phyloP scores from a whole-genome alignment of 306 rosid genomes.

The Inga leiocalycina region DNA sequence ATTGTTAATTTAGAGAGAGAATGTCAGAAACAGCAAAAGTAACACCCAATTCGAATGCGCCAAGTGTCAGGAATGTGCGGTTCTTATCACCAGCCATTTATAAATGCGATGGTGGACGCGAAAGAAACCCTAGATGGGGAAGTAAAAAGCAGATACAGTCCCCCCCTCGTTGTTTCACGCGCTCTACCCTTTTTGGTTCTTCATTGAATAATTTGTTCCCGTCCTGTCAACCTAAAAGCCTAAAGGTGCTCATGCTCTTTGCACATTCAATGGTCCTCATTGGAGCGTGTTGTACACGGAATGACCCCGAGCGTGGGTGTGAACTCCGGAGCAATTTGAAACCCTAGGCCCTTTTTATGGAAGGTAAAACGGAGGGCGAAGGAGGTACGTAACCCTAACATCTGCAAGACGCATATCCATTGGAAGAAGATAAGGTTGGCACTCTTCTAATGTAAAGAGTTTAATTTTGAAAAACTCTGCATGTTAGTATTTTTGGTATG shows the following conservation, averaged over 20 bases:
- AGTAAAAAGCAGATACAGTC: not conserved
- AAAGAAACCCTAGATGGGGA: conserved; percentile 74
- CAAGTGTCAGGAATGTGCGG: conserved; percentile 60
- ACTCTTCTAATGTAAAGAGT: not conserved
- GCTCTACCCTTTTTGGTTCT: conserved; percentile 19
- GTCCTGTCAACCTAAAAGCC: conserved; percentile 62
- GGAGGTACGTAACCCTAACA: conserved; percentile 62
- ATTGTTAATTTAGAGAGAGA: conserved; percentile 38
- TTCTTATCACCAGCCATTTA: conserved; percentile 62
- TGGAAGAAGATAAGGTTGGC: conserved; percentile 4
- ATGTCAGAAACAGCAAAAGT: not conserved
- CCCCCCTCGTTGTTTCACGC: conserved; percentile 63
- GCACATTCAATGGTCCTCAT: conserved; percentile 54
- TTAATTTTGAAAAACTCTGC: not conserved
- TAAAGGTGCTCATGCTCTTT: conserved; percentile 52
- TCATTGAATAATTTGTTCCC: conserved; percentile 48
- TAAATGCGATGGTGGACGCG: conserved; percentile 35
- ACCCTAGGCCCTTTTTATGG: conserved; percentile 61
- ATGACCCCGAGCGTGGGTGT: conserved; percentile 27
- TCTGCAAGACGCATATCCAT: conserved; percentile 19
- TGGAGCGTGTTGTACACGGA: conserved; percentile 52
- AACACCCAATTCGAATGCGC: not conserved
- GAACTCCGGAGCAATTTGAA: conserved; percentile 34
- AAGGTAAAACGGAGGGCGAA: conserved; percentile 40
- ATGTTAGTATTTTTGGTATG: conserved; percentile 4